Evolutionary conservation across 1,139 yeast genomes (phyloP), one percentile per base, ranked within the genome.

Genomic region (Blastobotrys apis): DNA sequence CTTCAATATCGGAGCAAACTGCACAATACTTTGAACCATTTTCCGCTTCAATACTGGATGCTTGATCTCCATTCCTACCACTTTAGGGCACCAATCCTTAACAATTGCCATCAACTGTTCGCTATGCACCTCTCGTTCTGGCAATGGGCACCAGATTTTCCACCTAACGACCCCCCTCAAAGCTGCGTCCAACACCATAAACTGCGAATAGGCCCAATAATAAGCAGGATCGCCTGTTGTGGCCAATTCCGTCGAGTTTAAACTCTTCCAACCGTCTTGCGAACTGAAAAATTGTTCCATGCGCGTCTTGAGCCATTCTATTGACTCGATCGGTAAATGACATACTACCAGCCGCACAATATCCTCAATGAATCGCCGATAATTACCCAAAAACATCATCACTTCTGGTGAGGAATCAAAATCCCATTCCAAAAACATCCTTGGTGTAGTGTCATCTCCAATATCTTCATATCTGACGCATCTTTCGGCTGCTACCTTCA

Each of bases 161-260:
- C 98, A 92, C 58, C 99, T 77, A n/a, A 94, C 80, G 31, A 94
- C 83, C 32, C 98, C 98, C 51, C 95, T 76, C 25, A 92, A 78
- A 53, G 94, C 83, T 34, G 95, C 84, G 64, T 92, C 98, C 32
- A 88, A 86, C 22, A 88, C 78, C 59, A 81, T 82, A 53, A 92
- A 80, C 59, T 90, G 97, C 0, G 95, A 77, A 46, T 82, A 76
- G 0, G 95, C 94, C 52, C 79, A 75, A 45, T 84, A 76, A 58
- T 80, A 84, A 3, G 92, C 81, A 37, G 85, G 79, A 13, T 83
- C 78, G 47, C 79, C 90, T 3, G 72, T 69, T 47, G 74, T 72
- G 41, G 72, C 74, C 47, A 86, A 64, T 45, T 74, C 75, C 22
- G 75, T 67, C 9, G 78, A 69, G 38, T 72, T 74, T 37, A 87